A percentile compares a stretch with the other conserved stretches of the same genome.
Conservation (phyloP, 2,329 filamentous ascomycete genomes). For the Basipetospora chlamydospora region DNA sequence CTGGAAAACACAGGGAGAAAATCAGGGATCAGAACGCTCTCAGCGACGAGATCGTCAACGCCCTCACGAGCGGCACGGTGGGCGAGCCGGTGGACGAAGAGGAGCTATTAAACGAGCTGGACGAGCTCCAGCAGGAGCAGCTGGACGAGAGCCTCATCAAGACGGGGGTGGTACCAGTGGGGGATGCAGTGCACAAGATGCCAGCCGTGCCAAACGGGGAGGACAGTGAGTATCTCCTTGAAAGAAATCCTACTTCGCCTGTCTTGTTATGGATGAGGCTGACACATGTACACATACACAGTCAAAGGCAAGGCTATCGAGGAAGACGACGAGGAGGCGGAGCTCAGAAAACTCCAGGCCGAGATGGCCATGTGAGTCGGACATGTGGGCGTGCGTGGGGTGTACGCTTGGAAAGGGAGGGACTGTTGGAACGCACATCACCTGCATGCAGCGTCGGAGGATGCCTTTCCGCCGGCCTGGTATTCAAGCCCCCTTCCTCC, state of each 20-base stretch:
- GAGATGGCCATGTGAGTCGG: constrained; percentile 88
- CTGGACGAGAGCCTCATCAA: constrained; percentile 89
- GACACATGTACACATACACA: constrained; percentile 13
- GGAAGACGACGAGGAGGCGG: constrained; percentile 92
- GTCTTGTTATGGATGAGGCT: background rate
- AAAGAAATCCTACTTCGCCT: too few relatives aligned
- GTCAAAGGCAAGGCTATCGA: constrained; percentile 42
- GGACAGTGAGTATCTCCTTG: constrained; percentile 44
- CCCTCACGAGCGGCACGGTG: constrained; percentile 58
- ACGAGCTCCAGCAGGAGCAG: constrained; percentile 76
- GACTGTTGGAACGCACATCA: background rate
- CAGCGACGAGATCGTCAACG: constrained; percentile 81
- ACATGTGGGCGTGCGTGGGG: background rate
- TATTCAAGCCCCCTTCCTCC: too few relatives aligned
- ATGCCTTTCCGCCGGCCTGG: background rate
- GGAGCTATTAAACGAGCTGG: constrained; percentile 76
- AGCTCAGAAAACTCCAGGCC: constrained; percentile 81
- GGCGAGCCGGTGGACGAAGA: constrained; percentile 66
- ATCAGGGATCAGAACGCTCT: constrained; percentile 84
- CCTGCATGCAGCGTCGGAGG: background rate
- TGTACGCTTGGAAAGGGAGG: background rate
- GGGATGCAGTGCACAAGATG: constrained; percentile 62
- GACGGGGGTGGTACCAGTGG: constrained; percentile 71
- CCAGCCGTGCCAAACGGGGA: constrained; percentile 62
- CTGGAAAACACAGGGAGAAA: constrained; percentile 52